Percentiles rank a stretch among this genome's conserved stretches.
These are phyloP conservation scores for Tetrapyrgos nigripes DNA, from an alignment of 1,284 basidiomycete species.

Conservation along the genomic window DNA sequence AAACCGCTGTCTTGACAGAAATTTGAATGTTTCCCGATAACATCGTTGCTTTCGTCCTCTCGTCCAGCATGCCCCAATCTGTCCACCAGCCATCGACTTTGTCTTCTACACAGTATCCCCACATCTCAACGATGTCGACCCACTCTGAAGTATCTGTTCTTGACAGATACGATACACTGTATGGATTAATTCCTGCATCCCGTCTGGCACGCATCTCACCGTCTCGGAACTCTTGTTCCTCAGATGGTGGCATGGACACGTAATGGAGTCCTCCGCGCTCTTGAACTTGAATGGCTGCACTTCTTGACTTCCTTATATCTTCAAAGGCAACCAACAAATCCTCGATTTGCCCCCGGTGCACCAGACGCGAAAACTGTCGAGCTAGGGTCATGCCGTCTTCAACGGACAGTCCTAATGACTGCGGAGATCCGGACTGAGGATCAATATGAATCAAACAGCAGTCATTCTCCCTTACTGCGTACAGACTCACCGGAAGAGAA, in stretches of 20 bases:
- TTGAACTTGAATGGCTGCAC: conserved; percentile 33
- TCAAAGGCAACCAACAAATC: conserved; percentile 51
- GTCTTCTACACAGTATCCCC: conserved; percentile 16
- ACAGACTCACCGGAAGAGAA: conserved; percentile 52
- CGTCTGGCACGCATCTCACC: conserved; percentile 3
- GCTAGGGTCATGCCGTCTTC: conserved; percentile 58
- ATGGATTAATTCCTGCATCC: conserved; percentile 10
- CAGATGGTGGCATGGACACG: conserved; percentile 18
- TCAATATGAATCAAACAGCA: neutral
- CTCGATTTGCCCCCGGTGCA: conserved; percentile 45
- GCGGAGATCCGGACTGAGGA: conserved; percentile 56
- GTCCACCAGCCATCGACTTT: conserved; percentile 21
- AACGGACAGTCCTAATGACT: conserved; percentile 49
- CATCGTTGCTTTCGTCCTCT: neutral
- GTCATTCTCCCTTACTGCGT: neutral
- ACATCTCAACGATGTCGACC: conserved; percentile 16
- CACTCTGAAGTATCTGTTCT: conserved; percentile 6
- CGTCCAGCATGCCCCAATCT: conserved; percentile 10
- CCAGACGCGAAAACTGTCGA: conserved; percentile 53
- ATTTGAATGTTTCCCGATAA: neutral
- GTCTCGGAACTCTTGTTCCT: conserved; percentile 13
- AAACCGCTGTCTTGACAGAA: too few species aligned
- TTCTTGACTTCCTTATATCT: conserved; percentile 47
- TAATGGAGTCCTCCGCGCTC: conserved; percentile 17
- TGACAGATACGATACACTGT: neutral